Evolutionary conservation across 257 asterid species (phyloP), one percentile per base, ranked within the genome.

Genomic region (Solanum piurae): DNA sequence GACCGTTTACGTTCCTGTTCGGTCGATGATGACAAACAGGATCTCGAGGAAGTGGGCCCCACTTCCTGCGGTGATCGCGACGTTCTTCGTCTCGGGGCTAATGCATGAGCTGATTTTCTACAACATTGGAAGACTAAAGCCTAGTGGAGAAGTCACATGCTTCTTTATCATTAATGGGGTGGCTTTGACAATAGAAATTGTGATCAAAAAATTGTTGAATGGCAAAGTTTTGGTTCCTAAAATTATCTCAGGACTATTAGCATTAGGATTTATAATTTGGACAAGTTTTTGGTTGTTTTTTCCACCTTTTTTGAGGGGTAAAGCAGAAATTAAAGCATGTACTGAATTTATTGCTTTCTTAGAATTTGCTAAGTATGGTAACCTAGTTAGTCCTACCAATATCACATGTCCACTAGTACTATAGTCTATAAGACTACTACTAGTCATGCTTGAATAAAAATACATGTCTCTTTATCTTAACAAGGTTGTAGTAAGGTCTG

Each of bases 71-170:
- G 87, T 94, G 1, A 3, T 90, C 86, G 91, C 89, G 2, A 79
- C 93, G 5, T 93, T 94, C 72, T 8, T 93, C 52, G 95, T 91
- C 0, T 94, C 97, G 4, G 97, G 95, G 6, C 44, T 94, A 44
- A 93, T 93, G 97, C 95, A 94, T 23, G 97, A 94, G 84, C 88
- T 93, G 40, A 86, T 91, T 4, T 88, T 92, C 27, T 93, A 90
- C 52, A 71, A 91, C 87, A n/a, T 94, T 25, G 91, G 93, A 18
- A 86, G 95, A n/a, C 16, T 87, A 90, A 90, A 71, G 79, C 95
- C 95, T 6, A 91, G 82, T 6, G 93, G 97, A 1, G 92, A 92
- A 80, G 88, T 89, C 73, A 88, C 86, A 52, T 86, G 90, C 36
- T 92, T 89, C 88, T 94, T 94, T 42, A 58, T 93, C 87, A 2